Conservation (phyloP, 192 early-diverging fungal genomes). For the Backusella morwellensis region DNA sequence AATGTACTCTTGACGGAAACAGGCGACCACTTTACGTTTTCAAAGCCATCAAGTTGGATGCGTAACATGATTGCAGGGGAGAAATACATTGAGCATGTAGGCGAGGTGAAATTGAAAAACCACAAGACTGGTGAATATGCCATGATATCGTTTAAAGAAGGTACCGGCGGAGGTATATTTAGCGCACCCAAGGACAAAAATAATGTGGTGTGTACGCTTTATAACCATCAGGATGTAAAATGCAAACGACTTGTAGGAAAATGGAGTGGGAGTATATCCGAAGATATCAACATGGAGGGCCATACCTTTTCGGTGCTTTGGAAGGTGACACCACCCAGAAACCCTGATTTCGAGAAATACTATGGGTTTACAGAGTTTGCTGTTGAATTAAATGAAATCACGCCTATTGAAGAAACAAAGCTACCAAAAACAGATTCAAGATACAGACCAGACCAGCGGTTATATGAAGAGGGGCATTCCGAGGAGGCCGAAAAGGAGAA, state of each 20-base stretch:
- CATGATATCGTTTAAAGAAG: constrained; percentile 81
- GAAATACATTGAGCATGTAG: constrained; percentile 87
- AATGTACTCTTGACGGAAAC: constrained; percentile 66
- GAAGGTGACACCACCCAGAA: constrained; percentile 67
- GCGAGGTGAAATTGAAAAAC: constrained; percentile 82
- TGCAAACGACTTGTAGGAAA: constrained; percentile 46
- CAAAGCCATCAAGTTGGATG: constrained; percentile 89
- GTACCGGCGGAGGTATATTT: constrained; percentile 64
- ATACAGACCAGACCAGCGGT: constrained; percentile 87
- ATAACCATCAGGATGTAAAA: constrained; percentile 46
- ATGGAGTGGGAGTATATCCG: constrained; percentile 60
- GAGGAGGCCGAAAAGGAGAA: constrained; percentile 83
- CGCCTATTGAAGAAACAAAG: constrained; percentile 51
- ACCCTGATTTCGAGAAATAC: constrained; percentile 61
- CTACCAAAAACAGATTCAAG: constrained; percentile 91
- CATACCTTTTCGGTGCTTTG: constrained; percentile 71
- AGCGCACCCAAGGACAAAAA: constrained; percentile 46
- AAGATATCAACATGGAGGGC: constrained; percentile 51
- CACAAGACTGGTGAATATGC: constrained; percentile 66
- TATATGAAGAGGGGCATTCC: constrained; percentile 74
- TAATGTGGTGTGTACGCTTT: constrained; percentile 61
- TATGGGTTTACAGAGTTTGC: constrained; percentile 90
- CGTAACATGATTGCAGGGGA: constrained; percentile 83
- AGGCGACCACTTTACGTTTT: constrained; percentile 80
- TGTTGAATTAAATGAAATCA: constrained; percentile 88